Evolutionary conservation across 441 rosid genomes (phyloP).

Genomic region (Viola pubescens): DNA sequence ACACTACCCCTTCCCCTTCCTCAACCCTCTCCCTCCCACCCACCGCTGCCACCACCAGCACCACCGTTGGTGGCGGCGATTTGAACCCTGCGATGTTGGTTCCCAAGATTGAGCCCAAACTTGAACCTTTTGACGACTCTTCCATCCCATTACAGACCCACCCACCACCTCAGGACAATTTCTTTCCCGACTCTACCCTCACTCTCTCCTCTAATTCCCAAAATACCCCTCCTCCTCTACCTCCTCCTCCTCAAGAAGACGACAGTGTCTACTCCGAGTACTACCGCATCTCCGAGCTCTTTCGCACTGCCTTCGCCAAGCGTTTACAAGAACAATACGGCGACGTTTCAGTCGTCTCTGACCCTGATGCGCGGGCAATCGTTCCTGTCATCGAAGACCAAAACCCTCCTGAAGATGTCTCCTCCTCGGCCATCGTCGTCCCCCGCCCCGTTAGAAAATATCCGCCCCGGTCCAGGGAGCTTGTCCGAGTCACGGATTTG

Average conservation of each 20-base stretch:
- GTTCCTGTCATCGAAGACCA: slow-evolving; percentile 29
- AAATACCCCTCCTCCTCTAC: slow-evolving; percentile 17
- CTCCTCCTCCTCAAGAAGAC: slow-evolving; percentile 26
- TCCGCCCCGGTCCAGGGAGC: slow-evolving; percentile 53
- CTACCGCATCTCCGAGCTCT: slow-evolving; percentile 50
- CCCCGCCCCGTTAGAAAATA: slow-evolving; percentile 23
- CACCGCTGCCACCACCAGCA: slow-evolving; percentile 13
- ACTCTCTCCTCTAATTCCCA: slow-evolving; percentile 21
- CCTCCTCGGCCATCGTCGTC: slow-evolving; percentile 15
- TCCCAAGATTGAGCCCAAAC: slow-evolving; percentile 52
- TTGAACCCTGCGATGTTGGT: slow-evolving; percentile 11
- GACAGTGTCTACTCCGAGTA: slow-evolving; percentile 46
- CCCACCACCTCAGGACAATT: slow-evolving; percentile 8
- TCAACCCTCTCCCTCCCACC: slow-evolving; percentile 1
- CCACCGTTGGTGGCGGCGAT: neutral
- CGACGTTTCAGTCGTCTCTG: slow-evolving; percentile 28
- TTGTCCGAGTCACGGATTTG: slow-evolving; percentile 70
- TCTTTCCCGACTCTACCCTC: slow-evolving; percentile 23
- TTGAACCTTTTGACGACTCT: slow-evolving; percentile 42
- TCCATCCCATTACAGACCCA: slow-evolving; percentile 1
- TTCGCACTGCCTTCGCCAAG: slow-evolving; percentile 54
- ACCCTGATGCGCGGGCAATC: slow-evolving; percentile 56
- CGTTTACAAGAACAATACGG: slow-evolving; percentile 28
- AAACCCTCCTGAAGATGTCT: neutral
- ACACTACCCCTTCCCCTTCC: slow-evolving; percentile 35